A percentile compares a stretch with the other conserved stretches of the same genome.
These are phyloP conservation scores for Paecilomyces sp. DNA, from an alignment of 2,329 filamentous ascomycete genomes.

Conservation along the genomic window DNA sequence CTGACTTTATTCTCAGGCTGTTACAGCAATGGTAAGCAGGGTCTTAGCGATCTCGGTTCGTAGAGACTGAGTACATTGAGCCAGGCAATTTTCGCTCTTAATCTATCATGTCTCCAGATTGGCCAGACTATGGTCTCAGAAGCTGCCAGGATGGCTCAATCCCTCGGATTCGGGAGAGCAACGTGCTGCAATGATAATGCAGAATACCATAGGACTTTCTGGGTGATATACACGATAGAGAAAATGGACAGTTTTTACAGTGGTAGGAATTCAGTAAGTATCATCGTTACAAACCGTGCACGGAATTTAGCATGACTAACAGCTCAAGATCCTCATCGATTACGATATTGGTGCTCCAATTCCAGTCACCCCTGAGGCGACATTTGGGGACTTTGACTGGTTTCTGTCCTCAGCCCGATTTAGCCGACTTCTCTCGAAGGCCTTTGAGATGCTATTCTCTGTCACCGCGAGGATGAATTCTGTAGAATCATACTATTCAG, in stretches of 20 bases:
- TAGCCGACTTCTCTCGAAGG: constrained; percentile 23
- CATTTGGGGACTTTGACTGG: constrained; percentile 28
- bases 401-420: constrained; percentile 24
- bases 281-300: neutral
- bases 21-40: constrained; percentile 18
- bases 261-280: constrained; percentile 24
- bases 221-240: constrained; percentile 35
- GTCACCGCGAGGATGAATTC: constrained; percentile 22
- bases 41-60: neutral
- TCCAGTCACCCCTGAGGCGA: constrained; percentile 23
- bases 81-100: constrained; percentile 31
- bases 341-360: constrained; percentile 31
- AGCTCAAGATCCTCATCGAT: constrained; percentile 27
- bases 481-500: constrained; percentile 4
- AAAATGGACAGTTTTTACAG: constrained; percentile 26
- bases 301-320: neutral
- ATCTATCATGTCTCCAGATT: constrained; percentile 25
- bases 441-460: constrained; percentile 28
- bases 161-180: constrained; percentile 22
- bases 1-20: constrained; percentile 12
- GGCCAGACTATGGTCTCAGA: constrained; percentile 24
- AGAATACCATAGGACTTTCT: constrained; percentile 25
- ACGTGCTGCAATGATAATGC: constrained; percentile 8
- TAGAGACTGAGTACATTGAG: constrained; percentile 1
- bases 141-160: constrained; percentile 27